Base-by-base conservation (phyloP, 768 basidiomycete genomes). In the Lactarius psammicola region DNA sequence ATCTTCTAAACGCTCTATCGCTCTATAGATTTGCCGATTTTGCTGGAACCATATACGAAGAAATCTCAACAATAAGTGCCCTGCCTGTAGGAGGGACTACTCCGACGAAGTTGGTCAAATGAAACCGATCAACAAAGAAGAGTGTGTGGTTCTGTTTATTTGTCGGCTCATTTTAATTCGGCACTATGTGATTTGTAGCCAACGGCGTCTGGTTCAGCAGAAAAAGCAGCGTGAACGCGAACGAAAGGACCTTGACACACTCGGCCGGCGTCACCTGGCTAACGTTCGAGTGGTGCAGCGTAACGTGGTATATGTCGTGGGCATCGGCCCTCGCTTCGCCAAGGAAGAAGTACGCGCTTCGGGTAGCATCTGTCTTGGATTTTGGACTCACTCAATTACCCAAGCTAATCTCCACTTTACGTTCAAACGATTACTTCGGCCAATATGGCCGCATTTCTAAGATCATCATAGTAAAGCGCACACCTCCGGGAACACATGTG, bases 1-100 rank as follows among this genome's bases (percentile, higher is more conserved):
- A 70, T 51, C 28, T 64, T 57, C 61, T 67, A 10, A 42, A 59
- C 40, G 3, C 40, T 18, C 17, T 55, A 10, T 55, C 40, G 10
- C 15, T 66, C 60, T n/a, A 33, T 55, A 99, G 97, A 94, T 99
- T 70, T 99, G 97, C 76, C 90, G 94, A 63, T 99, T 99, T 80
- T 99, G 97, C 77, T 98, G 95, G 87, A 93, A 99, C 78, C 95
- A 98, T 78, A 96, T 97, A 82, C 90, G 92, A 80, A 87, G 92
- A 78, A 93, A 97, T 78, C 82, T 96, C 67, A 98, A 98, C 76
- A 89, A 94, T 69, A 88, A 93, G 58, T 99, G 97, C 76, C 97
- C 97, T 44, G 97, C 97, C 23, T 99, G 97, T 78, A 84, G 97
- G 72, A 82, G 95, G 69, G 84, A 90, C 63, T 98, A 98, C 74